Evolutionary conservation across 495 filamentous ascomycete species (phyloP).

Genomic region (Gamarada debralockiae): DNA sequence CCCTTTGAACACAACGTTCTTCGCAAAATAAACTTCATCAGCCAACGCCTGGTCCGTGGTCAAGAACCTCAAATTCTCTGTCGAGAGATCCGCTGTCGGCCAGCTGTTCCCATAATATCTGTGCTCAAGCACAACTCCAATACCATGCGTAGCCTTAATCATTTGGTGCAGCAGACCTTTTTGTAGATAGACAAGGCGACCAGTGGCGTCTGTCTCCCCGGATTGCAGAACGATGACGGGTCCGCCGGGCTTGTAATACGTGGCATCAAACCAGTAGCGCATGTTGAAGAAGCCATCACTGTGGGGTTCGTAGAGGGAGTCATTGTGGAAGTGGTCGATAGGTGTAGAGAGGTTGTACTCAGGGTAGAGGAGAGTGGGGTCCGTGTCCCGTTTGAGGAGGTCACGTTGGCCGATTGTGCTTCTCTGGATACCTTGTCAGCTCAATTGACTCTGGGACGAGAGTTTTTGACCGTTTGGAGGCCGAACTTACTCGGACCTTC

Average conservation of each 20-base stretch:
- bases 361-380: slow-evolving; percentile 45
- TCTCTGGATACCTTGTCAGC: slow-evolving; percentile 12
- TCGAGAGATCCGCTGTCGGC: slow-evolving; percentile 54
- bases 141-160: slow-evolving; percentile 56
- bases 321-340: slow-evolving; percentile 73
- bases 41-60: slow-evolving; percentile 72
- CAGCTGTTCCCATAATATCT: slow-evolving; percentile 67
- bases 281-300: slow-evolving; percentile 52
- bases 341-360: slow-evolving; percentile 61
- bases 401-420: slow-evolving; percentile 14
- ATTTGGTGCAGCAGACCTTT: slow-evolving; percentile 66
- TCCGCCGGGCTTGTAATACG: slow-evolving; percentile 62
- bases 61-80: slow-evolving; percentile 65
- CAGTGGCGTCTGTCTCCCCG: slow-evolving; percentile 58
- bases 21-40: slow-evolving; percentile 68
- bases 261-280: slow-evolving; percentile 71
- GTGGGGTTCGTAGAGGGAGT: slow-evolving; percentile 66
- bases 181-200: slow-evolving; percentile 59
- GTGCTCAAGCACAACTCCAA: slow-evolving; percentile 75
- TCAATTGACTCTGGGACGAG: background rate
- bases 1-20: slow-evolving; percentile 60
- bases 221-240: slow-evolving; percentile 66
- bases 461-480: too few relatives aligned
- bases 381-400: slow-evolving; percentile 23
- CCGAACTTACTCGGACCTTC: slow-evolving; percentile 10